A percentile compares a stretch with the other conserved stretches of the same genome.
Evolutionary conservation across 805 yeast genomes (phyloP).

Genomic region (Candida alai): DNA sequence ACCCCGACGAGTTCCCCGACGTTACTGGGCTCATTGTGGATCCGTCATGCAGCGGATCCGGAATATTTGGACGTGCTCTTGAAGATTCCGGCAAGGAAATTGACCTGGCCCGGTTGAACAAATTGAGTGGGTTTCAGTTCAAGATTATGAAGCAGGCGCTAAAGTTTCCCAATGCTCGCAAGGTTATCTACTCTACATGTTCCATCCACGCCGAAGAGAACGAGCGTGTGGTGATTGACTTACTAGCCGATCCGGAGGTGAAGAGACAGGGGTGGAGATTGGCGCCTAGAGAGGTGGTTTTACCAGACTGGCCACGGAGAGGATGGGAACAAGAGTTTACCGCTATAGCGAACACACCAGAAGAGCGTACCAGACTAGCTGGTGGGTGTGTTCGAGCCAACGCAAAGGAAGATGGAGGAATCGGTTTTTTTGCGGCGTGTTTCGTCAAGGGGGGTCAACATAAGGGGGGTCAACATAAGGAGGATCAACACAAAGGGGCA

Average conservation of each 20-base stretch:
- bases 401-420: conserved; percentile 94
- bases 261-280: conserved; percentile 72
- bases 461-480: neutral
- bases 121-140: conserved; percentile 81
- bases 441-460: conserved; percentile 46
- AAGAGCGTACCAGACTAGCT: conserved; percentile 45
- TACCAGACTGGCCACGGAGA: conserved; percentile 84
- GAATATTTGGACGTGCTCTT: conserved; percentile 86
- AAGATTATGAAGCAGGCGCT: conserved; percentile 87
- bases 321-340: conserved; percentile 71
- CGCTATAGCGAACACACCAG: conserved; percentile 42
- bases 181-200: conserved; percentile 91
- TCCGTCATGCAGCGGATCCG: conserved; percentile 97
- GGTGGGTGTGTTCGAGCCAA: conserved; percentile 83
- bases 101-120: conserved; percentile 57
- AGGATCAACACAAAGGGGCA: conserved; percentile 1
- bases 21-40: conserved; percentile 86
- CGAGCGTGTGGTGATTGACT: conserved; percentile 82
- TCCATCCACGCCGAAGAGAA: conserved; percentile 92
- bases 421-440: conserved; percentile 95
- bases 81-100: conserved; percentile 53
- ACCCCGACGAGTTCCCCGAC: conserved; percentile 55
- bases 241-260: conserved; percentile 65
- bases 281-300: conserved; percentile 52
- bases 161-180: conserved; percentile 68